Conservation (phyloP, 208 protist species). For the Wallacemonas collosoma region DNA sequence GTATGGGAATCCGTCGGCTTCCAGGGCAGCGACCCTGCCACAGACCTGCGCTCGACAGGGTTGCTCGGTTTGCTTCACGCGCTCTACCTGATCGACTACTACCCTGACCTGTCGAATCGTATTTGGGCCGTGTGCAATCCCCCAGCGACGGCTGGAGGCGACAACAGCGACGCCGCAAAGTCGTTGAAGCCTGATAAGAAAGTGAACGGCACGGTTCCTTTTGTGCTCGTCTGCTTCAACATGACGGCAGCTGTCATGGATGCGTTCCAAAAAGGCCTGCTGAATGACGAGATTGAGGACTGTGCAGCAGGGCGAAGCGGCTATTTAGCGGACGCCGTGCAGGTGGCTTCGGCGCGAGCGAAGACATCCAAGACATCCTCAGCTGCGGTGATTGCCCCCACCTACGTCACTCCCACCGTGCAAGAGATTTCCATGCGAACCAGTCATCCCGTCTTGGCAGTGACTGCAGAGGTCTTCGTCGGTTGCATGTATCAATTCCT, state of each 20-base stretch:
- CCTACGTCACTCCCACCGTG: constrained; percentile 1
- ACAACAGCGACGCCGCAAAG: background rate
- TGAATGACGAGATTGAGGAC: constrained; percentile 21
- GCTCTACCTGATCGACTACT: constrained; percentile 76
- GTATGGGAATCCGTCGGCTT: constrained; percentile 79
- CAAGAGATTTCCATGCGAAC: background rate
- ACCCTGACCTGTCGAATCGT: constrained; percentile 40
- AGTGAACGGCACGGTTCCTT: constrained; percentile 43
- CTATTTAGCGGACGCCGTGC: background rate
- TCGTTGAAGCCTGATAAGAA: background rate
- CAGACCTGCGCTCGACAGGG: constrained; percentile 77
- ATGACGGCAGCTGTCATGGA: constrained; percentile 66
- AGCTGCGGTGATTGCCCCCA: constrained; percentile 3
- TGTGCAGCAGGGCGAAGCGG: constrained; percentile 1
- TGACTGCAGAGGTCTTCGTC: constrained; percentile 39
- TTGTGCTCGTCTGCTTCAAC: constrained; percentile 79
- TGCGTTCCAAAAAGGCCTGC: constrained; percentile 28
- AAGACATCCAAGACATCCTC: constrained; percentile 13
- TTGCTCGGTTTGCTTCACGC: constrained; percentile 69
- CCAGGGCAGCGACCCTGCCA: constrained; percentile 78
- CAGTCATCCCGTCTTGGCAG: constrained; percentile 29
- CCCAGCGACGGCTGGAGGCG: background rate
- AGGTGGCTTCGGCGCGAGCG: constrained; percentile 10
- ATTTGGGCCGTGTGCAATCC: constrained; percentile 61
- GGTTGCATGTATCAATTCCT: constrained; percentile 43